Conservation (phyloP, 495 filamentous ascomycete genomes). For the Xylaria sp. region DNA sequence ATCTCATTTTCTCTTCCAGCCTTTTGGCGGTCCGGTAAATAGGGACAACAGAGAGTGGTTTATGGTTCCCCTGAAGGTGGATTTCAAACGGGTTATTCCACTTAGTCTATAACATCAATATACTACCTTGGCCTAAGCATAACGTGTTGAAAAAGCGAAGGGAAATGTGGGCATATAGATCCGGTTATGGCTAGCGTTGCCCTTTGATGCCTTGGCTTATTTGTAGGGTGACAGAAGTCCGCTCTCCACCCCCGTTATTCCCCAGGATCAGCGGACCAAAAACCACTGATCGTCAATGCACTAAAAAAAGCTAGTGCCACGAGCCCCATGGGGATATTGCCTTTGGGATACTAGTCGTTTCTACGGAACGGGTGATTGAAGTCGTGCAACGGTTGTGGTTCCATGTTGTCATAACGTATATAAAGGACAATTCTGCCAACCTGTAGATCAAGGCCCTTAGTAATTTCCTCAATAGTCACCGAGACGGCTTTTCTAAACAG, state of each 20-base stretch:
- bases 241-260: background rate
- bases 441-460: background rate
- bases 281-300: background rate
- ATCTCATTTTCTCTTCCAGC: no score
- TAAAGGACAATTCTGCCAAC: background rate
- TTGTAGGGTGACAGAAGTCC: constrained; percentile 12
- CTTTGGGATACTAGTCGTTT: background rate
- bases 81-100: no score
- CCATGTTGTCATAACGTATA: constrained; percentile 1
- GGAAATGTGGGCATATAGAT: no score
- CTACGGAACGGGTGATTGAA: background rate
- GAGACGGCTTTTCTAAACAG: background rate
- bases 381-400: background rate
- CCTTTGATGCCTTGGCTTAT: no score
- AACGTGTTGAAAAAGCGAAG: no score
- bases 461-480: background rate
- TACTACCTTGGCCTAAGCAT: no score
- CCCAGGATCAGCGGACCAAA: background rate
- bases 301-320: background rate
- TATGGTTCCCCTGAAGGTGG: no score
- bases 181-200: background rate
- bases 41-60: no score
- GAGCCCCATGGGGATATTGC: constrained; percentile 3
- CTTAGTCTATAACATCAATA: no score
- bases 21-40: no score